These are phyloP conservation scores for Dryas alaskensis DNA, from an alignment of 306 rosid genomes.

Conservation along the genomic window DNA sequence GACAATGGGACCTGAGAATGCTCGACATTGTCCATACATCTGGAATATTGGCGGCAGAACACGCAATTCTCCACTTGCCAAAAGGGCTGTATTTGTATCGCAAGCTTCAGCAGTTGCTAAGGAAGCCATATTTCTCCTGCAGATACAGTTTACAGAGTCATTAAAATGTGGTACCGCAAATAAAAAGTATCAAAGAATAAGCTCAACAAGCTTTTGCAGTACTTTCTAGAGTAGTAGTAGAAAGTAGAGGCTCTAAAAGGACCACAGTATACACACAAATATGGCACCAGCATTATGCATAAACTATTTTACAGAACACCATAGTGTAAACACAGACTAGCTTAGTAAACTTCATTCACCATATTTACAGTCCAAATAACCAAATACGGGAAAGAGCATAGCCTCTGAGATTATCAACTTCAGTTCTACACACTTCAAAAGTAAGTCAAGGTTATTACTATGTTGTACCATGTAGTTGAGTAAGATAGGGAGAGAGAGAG, in stretches of 20 bases:
- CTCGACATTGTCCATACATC: slow-evolving; percentile 45
- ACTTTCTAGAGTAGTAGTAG: background rate
- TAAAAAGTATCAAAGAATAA: background rate
- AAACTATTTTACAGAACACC: background rate
- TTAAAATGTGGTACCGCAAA: background rate
- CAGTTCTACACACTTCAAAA: background rate
- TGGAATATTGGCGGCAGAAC: slow-evolving; percentile 52
- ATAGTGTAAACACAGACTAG: background rate
- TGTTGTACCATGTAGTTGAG: background rate
- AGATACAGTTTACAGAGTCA: background rate
- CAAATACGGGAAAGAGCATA: background rate
- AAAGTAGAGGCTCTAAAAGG: background rate
- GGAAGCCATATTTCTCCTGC: slow-evolving; percentile 26
- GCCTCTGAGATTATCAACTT: background rate
- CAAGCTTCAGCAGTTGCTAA: slow-evolving; percentile 43
- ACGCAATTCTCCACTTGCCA: slow-evolving; percentile 44
- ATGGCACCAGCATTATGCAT: background rate
- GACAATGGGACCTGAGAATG: slow-evolving; percentile 55
- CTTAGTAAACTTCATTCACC: background rate
- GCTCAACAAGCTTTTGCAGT: background rate
- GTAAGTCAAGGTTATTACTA: background rate
- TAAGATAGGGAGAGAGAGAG: background rate
- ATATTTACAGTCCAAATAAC: background rate
- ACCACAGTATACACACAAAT: background rate
- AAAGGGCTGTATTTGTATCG: slow-evolving; percentile 37